Base-by-base conservation (phyloP, 352 stramenopile species). In the Globisporangium alternatum region DNA sequence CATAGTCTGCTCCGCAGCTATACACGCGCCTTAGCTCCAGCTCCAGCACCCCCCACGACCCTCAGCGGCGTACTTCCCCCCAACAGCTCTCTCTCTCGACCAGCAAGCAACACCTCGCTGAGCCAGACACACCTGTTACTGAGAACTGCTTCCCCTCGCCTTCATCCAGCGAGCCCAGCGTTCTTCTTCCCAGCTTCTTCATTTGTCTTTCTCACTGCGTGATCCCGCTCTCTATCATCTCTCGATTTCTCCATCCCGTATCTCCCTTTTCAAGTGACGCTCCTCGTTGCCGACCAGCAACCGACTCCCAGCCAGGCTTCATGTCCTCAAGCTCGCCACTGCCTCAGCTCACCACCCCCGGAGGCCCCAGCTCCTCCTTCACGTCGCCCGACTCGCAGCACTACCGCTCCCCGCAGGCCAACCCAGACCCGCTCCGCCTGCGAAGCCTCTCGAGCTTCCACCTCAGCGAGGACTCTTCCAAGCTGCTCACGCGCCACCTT, bases 351-450 rank as follows among this genome's bases (percentile, higher is more conserved):
- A 70, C 63, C 65, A 62, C 62, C 39, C 62, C 70, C 74, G 72
- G 70, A 75, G 67, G 68, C 54, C 35, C 67, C 19, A 71, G 55
- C 69, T 76, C 72, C 69, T 77, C 70, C 72, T 80, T 77, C 72
- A 66, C 68, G 45, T 54, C 68, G 31, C 52, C 64, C 44, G 44
- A 64, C 33, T 64, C 57, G n/a, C 68, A 74, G 25, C 67, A 67
- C 51, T 81, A 71, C 58, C 74, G 66, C n/a, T 81, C 74, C 1
- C 71, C 70, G 51, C 68, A 71, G 45, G 59, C 56, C 17, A 64
- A 69, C 39, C 57, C 47, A 15, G 45, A 61, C 56, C 55, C 44
- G 54, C 58, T 69, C 57, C 64, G 55, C 33, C 59, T 69, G 19
- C 55, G 53, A 49, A 68, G 51, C 54, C 54, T 69, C 59, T 68